These are phyloP conservation scores for Ustulina deusta DNA, from an alignment of 2,329 filamentous ascomycete species.

Conservation along the genomic window DNA sequence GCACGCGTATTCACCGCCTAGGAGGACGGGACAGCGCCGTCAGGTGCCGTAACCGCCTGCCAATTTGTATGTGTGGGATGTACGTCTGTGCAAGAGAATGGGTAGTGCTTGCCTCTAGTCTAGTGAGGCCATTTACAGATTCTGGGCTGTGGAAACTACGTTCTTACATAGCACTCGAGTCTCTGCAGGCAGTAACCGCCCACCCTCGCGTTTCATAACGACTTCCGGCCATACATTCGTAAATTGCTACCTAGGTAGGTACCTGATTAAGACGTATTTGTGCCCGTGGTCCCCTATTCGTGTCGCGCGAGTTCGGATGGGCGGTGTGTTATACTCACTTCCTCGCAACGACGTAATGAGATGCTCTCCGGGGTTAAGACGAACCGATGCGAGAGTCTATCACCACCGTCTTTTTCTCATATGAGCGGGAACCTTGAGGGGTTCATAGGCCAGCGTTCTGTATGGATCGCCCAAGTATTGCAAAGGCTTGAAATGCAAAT, in stretches of 20 bases:
- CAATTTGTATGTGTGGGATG: background rate
- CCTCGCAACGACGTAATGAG: background rate
- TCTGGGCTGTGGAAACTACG: background rate
- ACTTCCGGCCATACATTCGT: background rate
- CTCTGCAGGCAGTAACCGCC: background rate
- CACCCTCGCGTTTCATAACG: background rate
- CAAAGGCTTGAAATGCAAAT: background rate
- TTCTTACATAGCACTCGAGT: background rate
- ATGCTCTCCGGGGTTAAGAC: background rate
- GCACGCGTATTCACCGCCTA: slow-evolving; percentile 1
- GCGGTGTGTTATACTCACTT: slow-evolving; percentile 5
- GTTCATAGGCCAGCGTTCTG: background rate
- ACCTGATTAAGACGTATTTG: too few species aligned
- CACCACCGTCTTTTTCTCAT: background rate
- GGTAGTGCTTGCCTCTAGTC: background rate
- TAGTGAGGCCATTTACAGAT: slow-evolving; percentile 10
- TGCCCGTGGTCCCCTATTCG: too few species aligned
- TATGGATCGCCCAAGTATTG: background rate
- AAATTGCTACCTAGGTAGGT: too few species aligned
- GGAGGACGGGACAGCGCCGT: slow-evolving; percentile 3
- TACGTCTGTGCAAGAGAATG: background rate
- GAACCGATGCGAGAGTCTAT: background rate
- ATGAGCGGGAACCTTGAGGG: background rate
- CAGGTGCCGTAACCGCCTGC: slow-evolving; percentile 7
- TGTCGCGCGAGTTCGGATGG: background rate